Percentiles rank a stretch among this genome's conserved stretches.
Conservation (phyloP, 176 grass and related monocot species). For the Puccinellia tenuiflora region DNA sequence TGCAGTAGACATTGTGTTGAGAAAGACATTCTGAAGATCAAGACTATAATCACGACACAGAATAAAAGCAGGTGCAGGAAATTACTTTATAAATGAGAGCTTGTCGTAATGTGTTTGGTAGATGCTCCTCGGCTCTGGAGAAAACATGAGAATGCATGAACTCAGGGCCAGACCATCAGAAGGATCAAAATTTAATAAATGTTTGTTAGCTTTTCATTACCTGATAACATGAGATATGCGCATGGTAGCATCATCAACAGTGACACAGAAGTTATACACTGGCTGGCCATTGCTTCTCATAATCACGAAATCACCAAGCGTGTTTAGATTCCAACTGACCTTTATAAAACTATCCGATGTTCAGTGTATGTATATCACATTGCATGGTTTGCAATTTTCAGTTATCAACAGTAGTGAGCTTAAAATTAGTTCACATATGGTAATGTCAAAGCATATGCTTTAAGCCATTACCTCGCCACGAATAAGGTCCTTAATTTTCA, state of each 20-base stretch:
- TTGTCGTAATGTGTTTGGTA: constrained; percentile 94
- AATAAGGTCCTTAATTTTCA: constrained; percentile 94
- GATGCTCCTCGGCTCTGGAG: constrained; percentile 91
- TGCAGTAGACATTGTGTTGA: background rate
- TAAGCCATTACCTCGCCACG: constrained; percentile 69
- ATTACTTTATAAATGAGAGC: constrained; percentile 95
- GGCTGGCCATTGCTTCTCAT: constrained; percentile 99
- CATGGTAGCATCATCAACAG: constrained; percentile 95
- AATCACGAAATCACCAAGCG: constrained; percentile 93
- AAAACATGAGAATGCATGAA: background rate
- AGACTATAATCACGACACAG: background rate
- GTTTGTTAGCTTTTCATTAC: constrained; percentile 38
- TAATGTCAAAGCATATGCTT: background rate
- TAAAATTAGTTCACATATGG: background rate
- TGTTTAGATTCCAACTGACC: constrained; percentile 93
- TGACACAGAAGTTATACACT: constrained; percentile 99
- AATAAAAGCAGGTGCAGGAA: background rate
- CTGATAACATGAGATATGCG: constrained; percentile 91
- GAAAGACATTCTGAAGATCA: background rate
- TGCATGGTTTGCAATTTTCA: background rate
- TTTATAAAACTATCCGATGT: constrained; percentile 84
- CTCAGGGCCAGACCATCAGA: background rate
- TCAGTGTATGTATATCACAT: constrained; percentile 35
- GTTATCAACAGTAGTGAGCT: background rate
- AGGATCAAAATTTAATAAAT: background rate